A percentile compares a stretch with the other conserved stretches of the same genome.
These are phyloP conservation scores for Globisporangium nunn DNA, from an alignment of 352 stramenopile genomes.

Conservation along the genomic window DNA sequence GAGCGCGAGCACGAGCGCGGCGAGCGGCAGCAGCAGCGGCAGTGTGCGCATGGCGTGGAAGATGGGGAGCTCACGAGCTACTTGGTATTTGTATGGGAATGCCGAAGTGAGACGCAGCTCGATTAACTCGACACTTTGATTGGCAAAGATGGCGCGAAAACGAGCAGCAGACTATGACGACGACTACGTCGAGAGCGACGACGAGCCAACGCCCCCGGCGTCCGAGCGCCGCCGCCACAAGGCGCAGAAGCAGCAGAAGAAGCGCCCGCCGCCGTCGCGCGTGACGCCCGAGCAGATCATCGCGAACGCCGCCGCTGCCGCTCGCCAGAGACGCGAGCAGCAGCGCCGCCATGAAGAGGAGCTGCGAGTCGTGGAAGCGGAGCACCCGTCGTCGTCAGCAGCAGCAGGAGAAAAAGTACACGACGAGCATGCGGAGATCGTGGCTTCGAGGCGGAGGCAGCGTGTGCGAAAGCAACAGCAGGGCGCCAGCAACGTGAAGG, in stretches of 20 bases:
- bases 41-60: not conserved
- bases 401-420: slow-evolving; percentile 5
- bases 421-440: not conserved
- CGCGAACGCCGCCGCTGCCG: slow-evolving; percentile 1
- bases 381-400: not conserved
- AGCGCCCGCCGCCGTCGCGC: not conserved
- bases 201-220: not conserved
- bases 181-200: slow-evolving; percentile 1
- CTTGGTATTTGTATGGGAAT: no score
- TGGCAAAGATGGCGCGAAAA: slow-evolving; percentile 44
- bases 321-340: slow-evolving; percentile 3
- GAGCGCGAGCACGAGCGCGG: not conserved
- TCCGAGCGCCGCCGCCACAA: not conserved
- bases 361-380: not conserved
- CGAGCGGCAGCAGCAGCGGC: not conserved
- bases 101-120: no score
- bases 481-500: slow-evolving; percentile 1
- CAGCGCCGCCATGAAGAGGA: slow-evolving; percentile 7
- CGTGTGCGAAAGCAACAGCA: not conserved
- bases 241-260: not conserved
- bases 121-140: not conserved
- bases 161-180: slow-evolving; percentile 17
- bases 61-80: not conserved
- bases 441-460: not conserved
- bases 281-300: slow-evolving; percentile 15